phyloP scores from a whole-genome alignment of 2,329 filamentous ascomycete genomes.

The Xylaria sp. region DNA sequence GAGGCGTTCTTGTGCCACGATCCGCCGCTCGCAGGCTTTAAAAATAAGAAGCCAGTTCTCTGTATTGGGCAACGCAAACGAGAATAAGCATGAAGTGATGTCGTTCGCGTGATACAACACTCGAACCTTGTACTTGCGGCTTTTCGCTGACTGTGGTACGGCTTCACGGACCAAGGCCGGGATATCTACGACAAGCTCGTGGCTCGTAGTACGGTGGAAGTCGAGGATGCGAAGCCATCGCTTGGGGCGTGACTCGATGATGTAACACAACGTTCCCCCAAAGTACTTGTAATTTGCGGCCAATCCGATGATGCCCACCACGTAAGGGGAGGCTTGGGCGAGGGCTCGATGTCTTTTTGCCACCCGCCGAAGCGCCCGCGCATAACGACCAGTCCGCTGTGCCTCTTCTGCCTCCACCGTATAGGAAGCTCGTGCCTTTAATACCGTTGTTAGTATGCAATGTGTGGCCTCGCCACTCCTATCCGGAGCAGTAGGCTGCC shows the following conservation, averaged over 20 bases:
- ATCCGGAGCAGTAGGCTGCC: background rate
- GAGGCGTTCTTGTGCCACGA: constrained; percentile 48
- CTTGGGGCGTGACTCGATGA: constrained; percentile 44
- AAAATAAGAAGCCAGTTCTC: constrained; percentile 58
- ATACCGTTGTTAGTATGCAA: constrained; percentile 28
- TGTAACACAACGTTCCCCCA: constrained; percentile 69
- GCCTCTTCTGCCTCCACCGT: constrained; percentile 40
- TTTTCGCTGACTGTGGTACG: constrained; percentile 40
- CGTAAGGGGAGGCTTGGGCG: constrained; percentile 63
- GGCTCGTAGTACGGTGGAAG: constrained; percentile 50
- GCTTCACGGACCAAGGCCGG: constrained; percentile 43
- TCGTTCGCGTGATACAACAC: constrained; percentile 60
- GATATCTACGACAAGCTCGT: constrained; percentile 61
- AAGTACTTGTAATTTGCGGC: constrained; percentile 65
- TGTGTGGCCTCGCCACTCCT: constrained; percentile 14
- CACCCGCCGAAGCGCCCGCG: constrained; percentile 58
- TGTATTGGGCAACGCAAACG: constrained; percentile 41
- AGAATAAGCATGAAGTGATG: constrained; percentile 61
- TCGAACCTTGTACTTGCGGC: constrained; percentile 49
- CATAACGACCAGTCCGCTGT: constrained; percentile 42
- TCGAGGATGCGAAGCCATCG: constrained; percentile 59
- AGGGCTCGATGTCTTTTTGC: constrained; percentile 64
- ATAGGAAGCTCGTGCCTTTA: constrained; percentile 38
- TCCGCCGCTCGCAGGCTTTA: constrained; percentile 41
- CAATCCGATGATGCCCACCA: constrained; percentile 60